Evolutionary conservation across 2,329 filamentous ascomycete genomes (phyloP), one percentile per base, ranked within the genome.

Genomic region (Leptodontidium sp.): DNA sequence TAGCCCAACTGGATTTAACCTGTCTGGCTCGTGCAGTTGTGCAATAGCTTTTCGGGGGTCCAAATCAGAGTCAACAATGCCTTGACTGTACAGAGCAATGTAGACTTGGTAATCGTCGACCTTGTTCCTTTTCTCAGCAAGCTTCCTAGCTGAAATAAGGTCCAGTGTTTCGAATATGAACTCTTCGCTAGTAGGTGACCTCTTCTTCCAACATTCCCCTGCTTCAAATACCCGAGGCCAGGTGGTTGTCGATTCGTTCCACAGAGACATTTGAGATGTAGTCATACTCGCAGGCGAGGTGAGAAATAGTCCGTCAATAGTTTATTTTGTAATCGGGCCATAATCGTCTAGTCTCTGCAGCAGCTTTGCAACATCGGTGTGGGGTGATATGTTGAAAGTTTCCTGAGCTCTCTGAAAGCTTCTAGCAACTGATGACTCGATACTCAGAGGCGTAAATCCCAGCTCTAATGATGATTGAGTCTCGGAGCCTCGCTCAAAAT

Each of bases 31-130:
- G 14, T 35, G 38, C n/a, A 62, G 26, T 21, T 62, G 59, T 17
- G 45, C 59, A 62, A 62, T 49, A 29, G 59, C 59, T 14, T 29
- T 62, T 11, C 38, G 8, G 1, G 43, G 40, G 40, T 62, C 45
- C 17, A 50, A 21, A 29, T 62, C 26, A 14, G n/a, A 12, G 29
- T 62, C 45, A 29, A 29, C 26, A 15, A 61, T n/a, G 2, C 21
- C 35, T 61, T 61, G 35, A 29, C 29, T 61, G n/a, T 15, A 61
- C 1, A 43, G 32, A 1, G 57, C 32, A 5, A 38, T 24, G 38
- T 61, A 45, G 2, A 21, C 57, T 24, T 61, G 11, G 12, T 61
- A 61, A 26, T 26, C 53, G 7, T 61, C 38, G 21, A 26, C 26
- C 12, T 40, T 61, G 17, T 43, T 26, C 14, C 17, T 40, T 12